Evolutionary conservation across 306 rosid species (phyloP).

Genomic region (Vachellia pachyceras): DNA sequence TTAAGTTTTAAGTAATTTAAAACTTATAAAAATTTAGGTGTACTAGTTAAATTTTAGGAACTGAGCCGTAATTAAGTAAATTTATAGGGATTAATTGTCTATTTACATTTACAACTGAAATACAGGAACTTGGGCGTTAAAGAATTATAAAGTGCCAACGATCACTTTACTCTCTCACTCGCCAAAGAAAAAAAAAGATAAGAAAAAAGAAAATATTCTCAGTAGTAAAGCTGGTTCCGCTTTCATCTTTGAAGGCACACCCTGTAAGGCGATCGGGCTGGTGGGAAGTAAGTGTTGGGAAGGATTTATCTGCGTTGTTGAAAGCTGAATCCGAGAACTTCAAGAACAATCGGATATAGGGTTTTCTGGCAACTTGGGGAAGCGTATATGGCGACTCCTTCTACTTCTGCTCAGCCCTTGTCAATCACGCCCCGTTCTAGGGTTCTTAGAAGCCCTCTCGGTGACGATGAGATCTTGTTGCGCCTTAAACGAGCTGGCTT

Average conservation of each 20-base stretch:
- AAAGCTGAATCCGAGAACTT: background rate
- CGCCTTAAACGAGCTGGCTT: constrained; percentile 83
- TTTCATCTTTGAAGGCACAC: background rate
- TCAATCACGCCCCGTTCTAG: constrained; percentile 88
- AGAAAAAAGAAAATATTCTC: background rate
- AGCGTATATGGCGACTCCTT: constrained; percentile 70
- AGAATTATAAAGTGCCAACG: background rate
- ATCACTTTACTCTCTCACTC: background rate
- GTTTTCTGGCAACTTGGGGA: constrained; percentile 25
- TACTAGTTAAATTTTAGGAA: too few relatives aligned
- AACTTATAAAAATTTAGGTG: too few relatives aligned
- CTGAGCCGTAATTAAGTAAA: too few relatives aligned
- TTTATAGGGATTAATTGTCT: too few relatives aligned
- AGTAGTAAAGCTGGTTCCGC: background rate
- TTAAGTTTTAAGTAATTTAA: too few relatives aligned
- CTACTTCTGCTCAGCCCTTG: constrained; percentile 48
- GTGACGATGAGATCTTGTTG: constrained; percentile 86
- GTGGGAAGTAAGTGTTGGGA: background rate
- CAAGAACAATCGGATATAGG: constrained; percentile 21
- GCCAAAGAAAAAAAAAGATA: background rate
- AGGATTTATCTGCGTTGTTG: background rate
- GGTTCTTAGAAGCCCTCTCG: constrained; percentile 77
- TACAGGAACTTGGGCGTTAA: background rate
- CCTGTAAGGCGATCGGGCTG: background rate
- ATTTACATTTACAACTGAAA: background rate